Evolutionary conservation across 768 basidiomycete species (phyloP).

Genomic region (Collybia nuda): DNA sequence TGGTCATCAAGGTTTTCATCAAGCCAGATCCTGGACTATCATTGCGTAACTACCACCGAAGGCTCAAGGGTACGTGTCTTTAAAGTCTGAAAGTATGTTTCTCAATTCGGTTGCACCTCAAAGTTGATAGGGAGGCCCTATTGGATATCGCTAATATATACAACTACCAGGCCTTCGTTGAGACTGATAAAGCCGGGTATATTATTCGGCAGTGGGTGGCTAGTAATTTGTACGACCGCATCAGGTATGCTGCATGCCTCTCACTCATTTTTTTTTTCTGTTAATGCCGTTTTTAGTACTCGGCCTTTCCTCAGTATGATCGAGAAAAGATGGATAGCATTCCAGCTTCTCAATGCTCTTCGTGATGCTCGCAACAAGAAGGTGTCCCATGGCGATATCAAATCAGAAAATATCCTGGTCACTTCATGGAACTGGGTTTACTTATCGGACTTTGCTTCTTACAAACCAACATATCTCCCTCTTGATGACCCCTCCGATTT

Average conservation of each 20-base stretch:
- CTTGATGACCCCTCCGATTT: slow-evolving; percentile 97
- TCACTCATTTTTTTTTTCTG: neutral
- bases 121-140: slow-evolving; percentile 88
- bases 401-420: slow-evolving; percentile 94
- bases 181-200: slow-evolving; percentile 96
- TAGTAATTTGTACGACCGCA: slow-evolving; percentile 93
- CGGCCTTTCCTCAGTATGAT: slow-evolving; percentile 89
- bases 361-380: slow-evolving; percentile 82
- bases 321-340: slow-evolving; percentile 98
- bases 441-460: slow-evolving; percentile 91
- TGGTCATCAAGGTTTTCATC: slow-evolving; percentile 94
- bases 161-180: slow-evolving; percentile 85
- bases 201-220: slow-evolving; percentile 93
- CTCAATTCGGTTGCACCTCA: slow-evolving; percentile 1
- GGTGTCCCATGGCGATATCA: slow-evolving; percentile 97
- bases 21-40: slow-evolving; percentile 89
- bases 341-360: slow-evolving; percentile 85
- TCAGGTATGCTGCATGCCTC: slow-evolving; percentile 66
- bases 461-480: slow-evolving; percentile 94
- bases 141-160: slow-evolving; percentile 86
- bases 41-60: slow-evolving; percentile 68
- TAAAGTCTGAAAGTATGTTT: too few species aligned
- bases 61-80: slow-evolving; percentile 66
- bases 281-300: slow-evolving; percentile 53
- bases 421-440: slow-evolving; percentile 97